Evolutionary conservation across 192 early-diverging fungal species (phyloP), one percentile per base, ranked within the genome.

Genomic region (Coemansia sp.): DNA sequence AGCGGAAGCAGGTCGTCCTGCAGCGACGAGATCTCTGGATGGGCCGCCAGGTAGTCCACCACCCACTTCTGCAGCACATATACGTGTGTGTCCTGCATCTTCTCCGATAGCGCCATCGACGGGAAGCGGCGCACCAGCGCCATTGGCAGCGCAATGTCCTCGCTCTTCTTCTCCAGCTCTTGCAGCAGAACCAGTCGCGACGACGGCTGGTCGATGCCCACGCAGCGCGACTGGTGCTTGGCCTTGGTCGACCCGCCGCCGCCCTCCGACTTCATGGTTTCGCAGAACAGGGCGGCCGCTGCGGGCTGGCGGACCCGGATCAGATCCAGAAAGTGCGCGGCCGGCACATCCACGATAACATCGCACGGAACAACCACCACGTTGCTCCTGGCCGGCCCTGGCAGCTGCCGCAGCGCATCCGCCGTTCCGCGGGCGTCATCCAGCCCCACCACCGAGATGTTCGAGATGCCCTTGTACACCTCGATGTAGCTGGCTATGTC

Each of bases 51-150:
- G 44, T 90, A 61, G 63, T 97, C 92, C 40, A 95, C 61, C 2
- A 99, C 84, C 96, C 96, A 99, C 25, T 78, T 75, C 50, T 91
- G 87, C 66, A 95, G 88, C 10, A 98, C 80, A 51, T 98, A 99
- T 17, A 96, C 44, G 52, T 96, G 96, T 6, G 88, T 86, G 65
- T 96, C 91, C 47, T 87, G 82, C 51, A 96, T 76, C 33, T 87
- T 79, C 35, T 87, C 85, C 40, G 85, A 80, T 25, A 99, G 54
- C 26, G 82, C 76, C 43, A 95, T 67, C 1, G 79, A 77, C 6
- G 92, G 90, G 53, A 92, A 97, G 66, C 84, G 82, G 57, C 60
- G 65, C 56, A 88, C 57, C 41, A 88, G 47, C 11, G 58, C 48
- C 31, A 76, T 65, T 29, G 72, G 65, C 68, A 78, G 40, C 25